These are phyloP conservation scores for Leccinellum rugosiceps DNA, from an alignment of 768 basidiomycete species.

Conservation along the genomic window DNA sequence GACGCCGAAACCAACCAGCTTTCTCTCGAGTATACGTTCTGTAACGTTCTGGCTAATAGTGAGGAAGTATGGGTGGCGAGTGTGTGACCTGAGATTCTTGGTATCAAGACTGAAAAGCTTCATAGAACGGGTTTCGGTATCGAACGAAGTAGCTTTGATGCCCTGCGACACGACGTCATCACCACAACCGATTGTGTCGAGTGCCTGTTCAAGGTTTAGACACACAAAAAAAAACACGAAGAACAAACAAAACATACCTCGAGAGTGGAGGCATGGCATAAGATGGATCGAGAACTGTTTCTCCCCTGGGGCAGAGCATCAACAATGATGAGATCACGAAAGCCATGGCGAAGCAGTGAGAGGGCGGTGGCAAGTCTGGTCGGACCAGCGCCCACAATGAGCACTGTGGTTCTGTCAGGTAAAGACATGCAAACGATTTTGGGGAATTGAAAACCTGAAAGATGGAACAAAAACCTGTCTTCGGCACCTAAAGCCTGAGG, in stretches of 20 bases:
- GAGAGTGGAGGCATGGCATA: slow-evolving; percentile 42
- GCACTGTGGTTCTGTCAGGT: slow-evolving; percentile 38
- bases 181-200: slow-evolving; percentile 43
- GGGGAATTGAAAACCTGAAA: too few relatives aligned
- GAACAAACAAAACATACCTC: slow-evolving; percentile 34
- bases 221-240: not conserved
- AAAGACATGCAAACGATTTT: slow-evolving; percentile 17
- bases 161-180: slow-evolving; percentile 38
- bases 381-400: slow-evolving; percentile 25
- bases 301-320: slow-evolving; percentile 35
- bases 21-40: slow-evolving; percentile 38
- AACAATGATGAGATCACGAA: slow-evolving; percentile 41
- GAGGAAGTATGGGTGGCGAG: slow-evolving; percentile 42
- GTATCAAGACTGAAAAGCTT: slow-evolving; percentile 32
- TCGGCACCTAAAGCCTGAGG: too few relatives aligned
- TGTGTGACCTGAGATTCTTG: slow-evolving; percentile 34
- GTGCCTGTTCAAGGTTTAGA: slow-evolving; percentile 39
- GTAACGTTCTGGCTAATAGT: slow-evolving; percentile 43
- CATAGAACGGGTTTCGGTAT: slow-evolving; percentile 31
- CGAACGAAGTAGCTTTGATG: slow-evolving; percentile 27
- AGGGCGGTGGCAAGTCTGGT: slow-evolving; percentile 44
- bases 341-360: slow-evolving; percentile 40
- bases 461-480: too few relatives aligned
- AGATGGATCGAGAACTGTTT: slow-evolving; percentile 43
- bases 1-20: slow-evolving; percentile 32